Evolutionary conservation across 495 filamentous ascomycete species (phyloP).

Genomic region (Talaromyces borbonicus): DNA sequence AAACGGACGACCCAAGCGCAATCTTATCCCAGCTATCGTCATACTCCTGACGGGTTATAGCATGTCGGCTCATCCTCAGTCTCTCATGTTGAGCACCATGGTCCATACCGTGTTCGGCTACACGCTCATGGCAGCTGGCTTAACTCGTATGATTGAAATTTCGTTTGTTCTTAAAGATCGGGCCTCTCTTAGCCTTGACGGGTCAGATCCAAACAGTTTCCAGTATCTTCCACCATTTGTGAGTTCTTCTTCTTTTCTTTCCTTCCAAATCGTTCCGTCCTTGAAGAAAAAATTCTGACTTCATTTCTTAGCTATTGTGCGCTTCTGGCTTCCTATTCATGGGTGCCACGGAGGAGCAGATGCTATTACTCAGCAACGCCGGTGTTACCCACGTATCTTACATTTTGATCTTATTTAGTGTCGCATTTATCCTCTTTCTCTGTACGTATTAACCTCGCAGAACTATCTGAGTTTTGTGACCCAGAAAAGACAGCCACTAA

Average conservation of each 20-base stretch:
- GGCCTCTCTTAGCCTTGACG: conserved; percentile 43
- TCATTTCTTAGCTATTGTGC: conserved; percentile 61
- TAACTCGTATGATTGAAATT: conserved; percentile 82
- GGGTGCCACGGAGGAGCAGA: conserved; percentile 94
- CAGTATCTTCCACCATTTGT: conserved; percentile 89
- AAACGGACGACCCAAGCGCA: conserved; percentile 78
- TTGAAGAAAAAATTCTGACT: conserved; percentile 9
- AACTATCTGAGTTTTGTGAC: not conserved
- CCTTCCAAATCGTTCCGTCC: not conserved
- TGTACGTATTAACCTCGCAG: conserved; percentile 49
- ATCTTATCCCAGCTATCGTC: conserved; percentile 84
- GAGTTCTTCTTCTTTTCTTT: conserved; percentile 27
- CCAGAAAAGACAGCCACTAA: not conserved
- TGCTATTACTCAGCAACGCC: conserved; percentile 60
- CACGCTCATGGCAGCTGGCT: conserved; percentile 83
- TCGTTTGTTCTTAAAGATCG: conserved; percentile 74
- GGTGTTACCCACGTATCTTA: conserved; percentile 85
- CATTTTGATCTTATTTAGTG: conserved; percentile 78
- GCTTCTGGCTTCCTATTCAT: conserved; percentile 96
- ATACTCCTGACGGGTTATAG: conserved; percentile 90
- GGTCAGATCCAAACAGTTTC: conserved; percentile 70
- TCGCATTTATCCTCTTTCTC: conserved; percentile 84
- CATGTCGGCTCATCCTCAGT: conserved; percentile 84
- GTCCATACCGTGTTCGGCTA: conserved; percentile 92
- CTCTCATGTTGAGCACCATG: conserved; percentile 72